These are phyloP conservation scores for Neurospora tetrasperma DNA, from an alignment of 495 filamentous ascomycete genomes.

Conservation along the genomic window DNA sequence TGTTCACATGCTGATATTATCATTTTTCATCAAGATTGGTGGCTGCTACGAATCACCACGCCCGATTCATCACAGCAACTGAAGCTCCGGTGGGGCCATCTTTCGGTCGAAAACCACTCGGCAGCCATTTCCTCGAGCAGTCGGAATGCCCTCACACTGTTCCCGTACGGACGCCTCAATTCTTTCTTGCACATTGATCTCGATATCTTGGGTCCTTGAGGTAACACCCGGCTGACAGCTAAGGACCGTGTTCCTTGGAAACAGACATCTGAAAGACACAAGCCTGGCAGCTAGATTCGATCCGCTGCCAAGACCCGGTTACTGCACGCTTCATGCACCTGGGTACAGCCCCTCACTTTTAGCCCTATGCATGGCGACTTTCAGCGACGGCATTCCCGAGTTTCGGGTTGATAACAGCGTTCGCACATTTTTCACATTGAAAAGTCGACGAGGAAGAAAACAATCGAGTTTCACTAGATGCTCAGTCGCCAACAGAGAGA, in stretches of 20 bases:
- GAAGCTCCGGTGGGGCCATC: background rate
- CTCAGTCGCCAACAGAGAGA: background rate
- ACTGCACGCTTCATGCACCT: background rate
- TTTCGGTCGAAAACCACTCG: no score
- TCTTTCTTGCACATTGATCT: background rate
- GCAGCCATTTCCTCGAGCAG: background rate
- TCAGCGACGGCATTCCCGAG: background rate
- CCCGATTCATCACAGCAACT: background rate
- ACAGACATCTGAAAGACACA: background rate
- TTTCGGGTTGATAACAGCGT: background rate
- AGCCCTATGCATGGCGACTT: conserved; percentile 16
- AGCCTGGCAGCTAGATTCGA: background rate
- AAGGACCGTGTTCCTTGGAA: background rate
- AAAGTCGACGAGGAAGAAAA: background rate
- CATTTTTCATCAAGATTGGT: background rate
- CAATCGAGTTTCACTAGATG: background rate
- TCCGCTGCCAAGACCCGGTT: background rate
- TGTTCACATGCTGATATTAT: background rate
- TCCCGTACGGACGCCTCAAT: background rate
- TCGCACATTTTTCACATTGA: background rate
- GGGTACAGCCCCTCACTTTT: conserved; percentile 14
- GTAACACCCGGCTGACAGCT: background rate
- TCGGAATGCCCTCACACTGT: background rate
- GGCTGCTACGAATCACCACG: background rate
- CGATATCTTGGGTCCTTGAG: background rate